These are phyloP conservation scores for Diaporthe destruens DNA, from an alignment of 2,329 filamentous ascomycete species.

Conservation along the genomic window DNA sequence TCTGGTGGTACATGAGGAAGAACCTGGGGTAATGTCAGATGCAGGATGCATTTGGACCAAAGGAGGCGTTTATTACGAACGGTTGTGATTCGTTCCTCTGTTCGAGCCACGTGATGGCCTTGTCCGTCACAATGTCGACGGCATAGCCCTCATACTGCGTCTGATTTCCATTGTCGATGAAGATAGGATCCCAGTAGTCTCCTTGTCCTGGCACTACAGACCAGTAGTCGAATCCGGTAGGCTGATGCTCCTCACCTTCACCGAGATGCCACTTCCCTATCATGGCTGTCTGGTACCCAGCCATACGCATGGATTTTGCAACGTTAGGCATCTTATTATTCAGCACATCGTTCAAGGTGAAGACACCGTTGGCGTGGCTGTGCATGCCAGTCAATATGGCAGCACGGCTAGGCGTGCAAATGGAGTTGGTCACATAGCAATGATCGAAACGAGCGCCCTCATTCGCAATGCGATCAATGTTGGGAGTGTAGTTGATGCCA, in stretches of 20 bases:
- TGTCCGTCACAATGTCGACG: conserved; percentile 66
- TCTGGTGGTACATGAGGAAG: conserved; percentile 69
- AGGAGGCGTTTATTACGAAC: neutral
- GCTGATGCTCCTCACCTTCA: conserved; percentile 59
- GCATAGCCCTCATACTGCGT: conserved; percentile 57
- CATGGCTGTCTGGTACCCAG: conserved; percentile 65
- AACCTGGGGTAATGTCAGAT: conserved; percentile 48
- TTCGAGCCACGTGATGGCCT: conserved; percentile 58
- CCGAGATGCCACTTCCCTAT: conserved; percentile 68
- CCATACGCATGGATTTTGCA: conserved; percentile 60
- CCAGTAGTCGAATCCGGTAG: conserved; percentile 66
- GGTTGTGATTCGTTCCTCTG: conserved; percentile 54
- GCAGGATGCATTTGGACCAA: too few species aligned
- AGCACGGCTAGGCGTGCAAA: conserved; percentile 65
- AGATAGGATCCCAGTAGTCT: conserved; percentile 64
- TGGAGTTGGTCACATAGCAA: conserved; percentile 66
- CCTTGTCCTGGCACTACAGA: conserved; percentile 63
- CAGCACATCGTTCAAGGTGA: conserved; percentile 62
- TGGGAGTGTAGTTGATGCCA: conserved; percentile 64
- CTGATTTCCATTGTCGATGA: conserved; percentile 57
- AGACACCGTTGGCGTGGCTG: conserved; percentile 66
- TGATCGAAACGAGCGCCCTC: conserved; percentile 66
- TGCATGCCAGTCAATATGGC: conserved; percentile 63
- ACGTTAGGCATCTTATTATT: conserved; percentile 65
- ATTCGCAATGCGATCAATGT: conserved; percentile 62